Conservation (phyloP, 2,329 filamentous ascomycete species). For the Nemania serpens region DNA sequence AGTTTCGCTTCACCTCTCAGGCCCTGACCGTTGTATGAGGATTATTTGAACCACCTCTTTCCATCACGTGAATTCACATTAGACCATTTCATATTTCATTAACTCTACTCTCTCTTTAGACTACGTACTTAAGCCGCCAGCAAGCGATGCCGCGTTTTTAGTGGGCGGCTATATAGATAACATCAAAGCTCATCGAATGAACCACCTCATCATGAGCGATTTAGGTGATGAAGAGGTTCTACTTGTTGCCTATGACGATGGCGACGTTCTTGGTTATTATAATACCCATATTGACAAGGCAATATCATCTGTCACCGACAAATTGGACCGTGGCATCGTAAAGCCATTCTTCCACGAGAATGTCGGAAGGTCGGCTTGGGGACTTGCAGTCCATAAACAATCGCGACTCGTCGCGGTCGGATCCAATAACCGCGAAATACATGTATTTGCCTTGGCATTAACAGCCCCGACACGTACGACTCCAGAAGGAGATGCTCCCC, state of each 20-base stretch:
- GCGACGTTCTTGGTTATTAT: constrained; percentile 74
- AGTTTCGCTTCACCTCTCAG: neutral
- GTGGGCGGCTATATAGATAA: constrained; percentile 60
- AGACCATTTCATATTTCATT: neutral
- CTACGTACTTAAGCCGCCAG: constrained; percentile 53
- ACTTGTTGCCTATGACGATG: constrained; percentile 71
- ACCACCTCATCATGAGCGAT: constrained; percentile 70
- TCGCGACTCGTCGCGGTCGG: constrained; percentile 87
- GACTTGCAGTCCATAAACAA: constrained; percentile 77
- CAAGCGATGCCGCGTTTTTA: constrained; percentile 45
- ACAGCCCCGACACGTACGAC: constrained; percentile 21
- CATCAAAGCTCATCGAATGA: constrained; percentile 63
- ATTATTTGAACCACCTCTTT: neutral
- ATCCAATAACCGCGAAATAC: constrained; percentile 64
- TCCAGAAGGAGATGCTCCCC: neutral
- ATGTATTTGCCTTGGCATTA: constrained; percentile 44
- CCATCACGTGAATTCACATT: neutral
- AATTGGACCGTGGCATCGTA: constrained; percentile 7
- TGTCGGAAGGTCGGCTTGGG: constrained; percentile 84
- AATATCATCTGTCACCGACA: constrained; percentile 38
- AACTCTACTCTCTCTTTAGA: constrained; percentile 35
- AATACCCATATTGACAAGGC: constrained; percentile 53
- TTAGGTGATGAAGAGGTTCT: constrained; percentile 73
- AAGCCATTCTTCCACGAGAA: constrained; percentile 72
- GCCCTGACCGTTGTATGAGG: neutral